These are phyloP conservation scores for Colletotrichum orbiculare DNA, from an alignment of 2,329 filamentous ascomycete species.

Conservation along the genomic window DNA sequence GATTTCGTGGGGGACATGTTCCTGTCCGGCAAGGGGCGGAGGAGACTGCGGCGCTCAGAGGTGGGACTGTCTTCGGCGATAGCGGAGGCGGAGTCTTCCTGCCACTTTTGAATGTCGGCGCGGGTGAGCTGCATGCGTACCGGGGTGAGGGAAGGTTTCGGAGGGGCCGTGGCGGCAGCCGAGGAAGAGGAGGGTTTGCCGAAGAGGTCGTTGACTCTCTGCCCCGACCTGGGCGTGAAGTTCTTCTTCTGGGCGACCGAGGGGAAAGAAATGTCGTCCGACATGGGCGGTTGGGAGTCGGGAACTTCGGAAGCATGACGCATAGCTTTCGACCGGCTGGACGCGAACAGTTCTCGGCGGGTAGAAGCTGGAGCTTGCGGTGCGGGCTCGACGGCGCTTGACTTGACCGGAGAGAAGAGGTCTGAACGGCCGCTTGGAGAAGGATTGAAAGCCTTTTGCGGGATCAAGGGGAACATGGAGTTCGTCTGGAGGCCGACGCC, in stretches of 20 bases:
- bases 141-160: constrained; percentile 46
- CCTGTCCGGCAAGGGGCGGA: constrained; percentile 61
- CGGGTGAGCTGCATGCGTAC: constrained; percentile 55
- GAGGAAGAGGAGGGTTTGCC: constrained; percentile 39
- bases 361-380: background rate
- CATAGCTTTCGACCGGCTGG: background rate
- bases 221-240: constrained; percentile 57
- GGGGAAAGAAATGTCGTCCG: constrained; percentile 47
- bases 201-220: constrained; percentile 52
- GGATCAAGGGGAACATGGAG: constrained; percentile 52
- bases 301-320: constrained; percentile 30
- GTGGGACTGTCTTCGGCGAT: constrained; percentile 52
- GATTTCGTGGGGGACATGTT: constrained; percentile 68
- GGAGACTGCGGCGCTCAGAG: constrained; percentile 46
- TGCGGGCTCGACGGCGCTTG: constrained; percentile 13
- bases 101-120: constrained; percentile 55
- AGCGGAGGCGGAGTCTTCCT: constrained; percentile 50
- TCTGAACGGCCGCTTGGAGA: constrained; percentile 45
- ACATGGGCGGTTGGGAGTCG: constrained; percentile 44
- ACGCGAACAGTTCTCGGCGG: constrained; percentile 25
- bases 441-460: constrained; percentile 48
- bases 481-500: constrained; percentile 45
- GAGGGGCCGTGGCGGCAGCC: constrained; percentile 36
- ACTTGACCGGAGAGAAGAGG: constrained; percentile 49
- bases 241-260: constrained; percentile 59